phyloP scores from a whole-genome alignment of 129 eudicot species.

The Flaveria ramosissima region DNA sequence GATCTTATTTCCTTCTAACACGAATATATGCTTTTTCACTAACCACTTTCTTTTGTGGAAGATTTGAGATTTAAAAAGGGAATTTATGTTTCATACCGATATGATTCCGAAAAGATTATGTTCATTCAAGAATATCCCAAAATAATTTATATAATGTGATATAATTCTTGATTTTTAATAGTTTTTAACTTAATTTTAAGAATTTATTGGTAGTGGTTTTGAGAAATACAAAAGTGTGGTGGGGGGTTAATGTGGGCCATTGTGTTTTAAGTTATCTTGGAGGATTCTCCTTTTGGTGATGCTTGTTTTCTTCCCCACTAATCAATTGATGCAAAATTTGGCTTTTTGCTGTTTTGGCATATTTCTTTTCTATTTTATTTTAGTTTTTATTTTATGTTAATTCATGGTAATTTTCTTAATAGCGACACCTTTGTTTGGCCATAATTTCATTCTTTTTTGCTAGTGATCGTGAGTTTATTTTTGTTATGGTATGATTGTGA shows the following conservation, averaged over 20 bases:
- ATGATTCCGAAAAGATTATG: slow-evolving; percentile 34
- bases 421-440: slow-evolving; percentile 31
- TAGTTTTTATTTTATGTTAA: neutral
- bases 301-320: slow-evolving; percentile 44
- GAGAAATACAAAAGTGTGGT: slow-evolving; percentile 13
- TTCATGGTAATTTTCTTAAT: slow-evolving; percentile 35
- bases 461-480: slow-evolving; percentile 33
- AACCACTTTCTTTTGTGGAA: slow-evolving; percentile 20
- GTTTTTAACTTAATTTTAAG: neutral
- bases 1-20: neutral
- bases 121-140: slow-evolving; percentile 34
- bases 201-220: slow-evolving; percentile 14
- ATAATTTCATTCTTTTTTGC: slow-evolving; percentile 10
- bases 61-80: slow-evolving; percentile 24
- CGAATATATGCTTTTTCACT: slow-evolving; percentile 33
- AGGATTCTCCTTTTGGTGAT: slow-evolving; percentile 45
- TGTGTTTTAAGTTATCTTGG: slow-evolving; percentile 40
- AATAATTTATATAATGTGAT: neutral
- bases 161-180: too few relatives aligned
- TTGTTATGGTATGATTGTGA: slow-evolving; percentile 42
- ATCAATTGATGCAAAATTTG: slow-evolving; percentile 46
- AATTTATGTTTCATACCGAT: slow-evolving; percentile 27
- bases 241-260: slow-evolving; percentile 32
- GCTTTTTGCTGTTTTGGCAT: slow-evolving; percentile 47
- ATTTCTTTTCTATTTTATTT: neutral